Base-by-base conservation (phyloP, 495 filamentous ascomycete species). In the Daldinia decipiens region DNA sequence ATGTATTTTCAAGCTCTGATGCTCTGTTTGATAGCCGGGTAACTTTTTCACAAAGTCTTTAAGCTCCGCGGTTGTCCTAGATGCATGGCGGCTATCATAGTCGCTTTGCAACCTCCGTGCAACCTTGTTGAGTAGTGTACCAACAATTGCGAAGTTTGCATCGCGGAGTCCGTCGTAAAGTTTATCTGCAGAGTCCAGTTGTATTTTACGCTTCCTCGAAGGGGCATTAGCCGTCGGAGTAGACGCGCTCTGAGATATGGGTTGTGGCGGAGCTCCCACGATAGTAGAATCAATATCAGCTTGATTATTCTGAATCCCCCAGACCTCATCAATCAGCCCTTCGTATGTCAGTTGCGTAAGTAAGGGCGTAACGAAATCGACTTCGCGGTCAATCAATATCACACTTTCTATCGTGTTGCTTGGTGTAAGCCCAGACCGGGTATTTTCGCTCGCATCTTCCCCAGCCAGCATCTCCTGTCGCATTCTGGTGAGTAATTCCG, bases 271-370 rank as follows among this genome's bases (percentile, higher is more conserved):
- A 57, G 88, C 86, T 5, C 96, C 95, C 13, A 97, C 89, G 57
- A 99, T 90, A 13, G 94, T 92, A 26, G 93, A 89, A 73, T 98
- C 95, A n/a, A 98, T 87, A 73, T 98, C 94, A 45, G 93, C 90
- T 78, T 97, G 92, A 78, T 95, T 98, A 71, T 90, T 87, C 65
- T 91, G 86, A 65, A 99, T 95, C 53, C 92, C 91, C 68, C 97
- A 96, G 38, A 93, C 87, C 80, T 99, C 96, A 77, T 99, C 96
- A 56, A 99, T 91, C 31, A 99, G 79, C 0, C 96, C 96, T 81
- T 98, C 94, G 74, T 99, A 99, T 8, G 96, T 99, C 43, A 99
- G 84, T 76, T 98, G 96, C 0, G 95, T 98, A 53, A 98, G 87
- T 12, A 99, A 85, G 1, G 90, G 89, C 21, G 95, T 97, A 31